Conservation (phyloP, 108 stramenopile genomes). For the Pseudonitzschia multistriata region DNA sequence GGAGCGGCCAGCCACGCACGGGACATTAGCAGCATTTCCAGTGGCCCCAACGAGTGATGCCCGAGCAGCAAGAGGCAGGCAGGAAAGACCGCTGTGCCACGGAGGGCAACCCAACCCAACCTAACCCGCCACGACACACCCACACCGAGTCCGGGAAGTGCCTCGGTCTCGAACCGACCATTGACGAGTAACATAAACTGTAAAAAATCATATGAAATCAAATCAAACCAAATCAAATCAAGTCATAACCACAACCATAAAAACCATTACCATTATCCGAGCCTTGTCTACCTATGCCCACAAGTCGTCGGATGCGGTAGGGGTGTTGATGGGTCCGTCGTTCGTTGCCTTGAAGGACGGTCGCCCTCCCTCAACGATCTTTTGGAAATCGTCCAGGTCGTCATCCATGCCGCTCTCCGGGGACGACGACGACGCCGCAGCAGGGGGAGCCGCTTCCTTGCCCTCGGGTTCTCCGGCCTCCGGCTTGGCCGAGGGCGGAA, state of each 20-base stretch:
- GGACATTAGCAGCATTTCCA: conserved; percentile 11
- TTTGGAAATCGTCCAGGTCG: background rate
- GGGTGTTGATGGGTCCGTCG: conserved; percentile 4
- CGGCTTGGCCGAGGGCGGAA: conserved; percentile 3
- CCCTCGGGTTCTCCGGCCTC: background rate
- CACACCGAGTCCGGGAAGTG: too few relatives aligned
- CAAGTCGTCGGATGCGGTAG: conserved; percentile 14
- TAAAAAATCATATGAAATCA: too few relatives aligned
- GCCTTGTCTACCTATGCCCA: conserved; percentile 8
- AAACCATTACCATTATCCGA: too few relatives aligned
- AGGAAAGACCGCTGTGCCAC: too few relatives aligned
- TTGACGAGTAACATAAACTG: too few relatives aligned
- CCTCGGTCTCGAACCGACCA: too few relatives aligned
- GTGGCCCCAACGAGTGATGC: background rate
- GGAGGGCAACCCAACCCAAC: too few relatives aligned
- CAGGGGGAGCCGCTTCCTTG: background rate
- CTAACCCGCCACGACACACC: too few relatives aligned
- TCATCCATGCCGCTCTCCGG: background rate
- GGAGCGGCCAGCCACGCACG: conserved; percentile 30
- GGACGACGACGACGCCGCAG: background rate
- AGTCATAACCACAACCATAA: too few relatives aligned
- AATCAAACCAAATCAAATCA: too few relatives aligned
- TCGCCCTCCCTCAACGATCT: conserved; percentile 5
- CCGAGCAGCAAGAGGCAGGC: background rate
- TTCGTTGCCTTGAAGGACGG: background rate